A percentile compares a stretch with the other conserved stretches of the same genome.
phyloP scores from a whole-genome alignment of 805 yeast species.

The Pichia membranifaciens region DNA sequence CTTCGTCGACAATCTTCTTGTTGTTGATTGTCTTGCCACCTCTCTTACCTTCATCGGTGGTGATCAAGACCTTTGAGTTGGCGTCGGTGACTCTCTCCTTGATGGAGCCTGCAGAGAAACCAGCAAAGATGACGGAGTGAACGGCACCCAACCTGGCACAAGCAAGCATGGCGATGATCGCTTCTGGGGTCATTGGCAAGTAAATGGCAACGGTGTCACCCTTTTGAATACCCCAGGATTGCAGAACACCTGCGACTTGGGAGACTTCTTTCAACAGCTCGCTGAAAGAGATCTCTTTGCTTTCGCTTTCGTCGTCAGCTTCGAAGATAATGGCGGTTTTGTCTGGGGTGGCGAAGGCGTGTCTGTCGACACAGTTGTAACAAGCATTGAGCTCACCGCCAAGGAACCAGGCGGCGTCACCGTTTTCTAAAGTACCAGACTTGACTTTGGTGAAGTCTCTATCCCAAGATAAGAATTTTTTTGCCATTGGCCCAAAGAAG shows the following conservation, averaged over 20 bases:
- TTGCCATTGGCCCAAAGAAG: conserved; percentile 77
- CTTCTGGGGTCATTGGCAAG: conserved; percentile 97
- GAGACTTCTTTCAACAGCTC: conserved; percentile 81
- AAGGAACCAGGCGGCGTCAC: conserved; percentile 89
- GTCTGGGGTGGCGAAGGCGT: conserved; percentile 82
- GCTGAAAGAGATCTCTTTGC: conserved; percentile 71
- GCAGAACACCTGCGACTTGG: conserved; percentile 78
- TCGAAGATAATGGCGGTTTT: conserved; percentile 84
- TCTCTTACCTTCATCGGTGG: conserved; percentile 92
- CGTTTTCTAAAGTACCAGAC: conserved; percentile 61
- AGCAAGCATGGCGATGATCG: conserved; percentile 89
- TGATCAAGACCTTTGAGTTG: conserved; percentile 75
- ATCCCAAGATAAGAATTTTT: conserved; percentile 72
- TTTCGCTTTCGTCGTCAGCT: conserved; percentile 83
- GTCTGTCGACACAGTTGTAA: conserved; percentile 93
- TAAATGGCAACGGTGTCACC: conserved; percentile 97
- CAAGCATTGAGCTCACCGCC: conserved; percentile 91
- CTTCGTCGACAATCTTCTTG: conserved; percentile 94
- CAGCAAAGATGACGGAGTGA: conserved; percentile 95
- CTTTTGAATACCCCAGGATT: conserved; percentile 78
- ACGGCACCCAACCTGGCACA: conserved; percentile 91
- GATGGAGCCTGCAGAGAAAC: conserved; percentile 89
- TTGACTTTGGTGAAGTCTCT: conserved; percentile 61
- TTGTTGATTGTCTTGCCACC: conserved; percentile 93
- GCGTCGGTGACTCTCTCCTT: conserved; percentile 89